These are phyloP conservation scores for Trichosporon asahii DNA, from an alignment of 1,284 basidiomycete species.

Conservation along the genomic window DNA sequence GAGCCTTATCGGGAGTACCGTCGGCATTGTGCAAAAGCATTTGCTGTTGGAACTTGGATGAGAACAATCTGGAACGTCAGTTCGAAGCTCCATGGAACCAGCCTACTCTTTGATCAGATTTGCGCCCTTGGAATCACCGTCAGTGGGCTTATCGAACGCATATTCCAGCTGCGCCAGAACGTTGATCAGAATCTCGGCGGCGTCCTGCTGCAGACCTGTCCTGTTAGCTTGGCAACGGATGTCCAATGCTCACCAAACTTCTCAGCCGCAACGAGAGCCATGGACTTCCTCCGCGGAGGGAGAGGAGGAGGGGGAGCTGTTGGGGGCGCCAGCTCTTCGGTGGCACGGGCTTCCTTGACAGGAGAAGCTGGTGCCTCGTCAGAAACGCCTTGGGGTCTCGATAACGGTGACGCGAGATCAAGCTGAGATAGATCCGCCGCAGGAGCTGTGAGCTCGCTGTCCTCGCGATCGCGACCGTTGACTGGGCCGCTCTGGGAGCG, in stretches of 20 bases:
- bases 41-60: constrained; percentile 77
- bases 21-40: constrained; percentile 57
- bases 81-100: neutral
- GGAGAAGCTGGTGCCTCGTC: neutral
- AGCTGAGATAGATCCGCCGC: constrained; percentile 17
- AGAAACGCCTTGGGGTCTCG: neutral
- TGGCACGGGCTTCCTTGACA: neutral
- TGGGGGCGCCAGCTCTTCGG: neutral
- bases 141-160: constrained; percentile 63
- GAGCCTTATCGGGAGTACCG: constrained; percentile 50
- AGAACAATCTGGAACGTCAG: constrained; percentile 65
- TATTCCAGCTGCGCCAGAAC: constrained; percentile 98
- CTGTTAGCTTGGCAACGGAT: neutral
- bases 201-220: constrained; percentile 77
- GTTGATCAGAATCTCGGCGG: constrained; percentile 98
- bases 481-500: neutral
- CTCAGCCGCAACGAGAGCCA: constrained; percentile 25
- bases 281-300: constrained; percentile 18
- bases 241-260: constrained; percentile 53
- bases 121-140: constrained; percentile 54
- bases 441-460: constrained; percentile 14
- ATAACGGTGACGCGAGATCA: constrained; percentile 17
- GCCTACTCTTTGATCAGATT: constrained; percentile 73
- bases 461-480: constrained; percentile 7
- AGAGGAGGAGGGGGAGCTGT: constrained; percentile 12